Conservation (phyloP, 192 early-diverging fungal species). For the Entophlyctis helioformis region DNA sequence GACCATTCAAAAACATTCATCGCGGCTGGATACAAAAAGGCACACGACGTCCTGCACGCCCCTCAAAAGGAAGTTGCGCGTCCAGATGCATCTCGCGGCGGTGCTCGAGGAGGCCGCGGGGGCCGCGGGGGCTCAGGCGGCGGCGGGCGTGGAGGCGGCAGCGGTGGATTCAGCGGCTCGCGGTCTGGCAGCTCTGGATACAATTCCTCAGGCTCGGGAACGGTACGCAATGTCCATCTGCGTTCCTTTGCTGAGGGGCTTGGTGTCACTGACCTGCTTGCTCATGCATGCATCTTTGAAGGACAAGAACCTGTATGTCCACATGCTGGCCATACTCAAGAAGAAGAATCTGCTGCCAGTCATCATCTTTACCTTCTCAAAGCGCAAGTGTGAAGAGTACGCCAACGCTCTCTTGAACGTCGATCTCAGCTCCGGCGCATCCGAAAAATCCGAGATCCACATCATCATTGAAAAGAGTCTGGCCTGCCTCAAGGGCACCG, state of each 20-base stretch:
- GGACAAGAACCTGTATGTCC: constrained; percentile 73
- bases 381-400: constrained; percentile 89
- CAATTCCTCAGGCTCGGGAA: constrained; percentile 8
- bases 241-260: neutral
- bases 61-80: constrained; percentile 34
- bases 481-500: constrained; percentile 63
- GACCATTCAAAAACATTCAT: constrained; percentile 59
- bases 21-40: constrained; percentile 40
- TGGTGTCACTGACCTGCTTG: no score
- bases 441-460: constrained; percentile 78
- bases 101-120: constrained; percentile 20
- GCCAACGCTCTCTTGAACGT: constrained; percentile 62
- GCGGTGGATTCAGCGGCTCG: constrained; percentile 13
- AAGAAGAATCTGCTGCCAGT: constrained; percentile 71
- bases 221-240: no score
- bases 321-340: constrained; percentile 60
- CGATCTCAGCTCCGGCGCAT: constrained; percentile 63
- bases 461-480: constrained; percentile 74
- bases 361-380: constrained; percentile 92
- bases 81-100: constrained; percentile 17
- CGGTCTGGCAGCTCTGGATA: constrained; percentile 32
- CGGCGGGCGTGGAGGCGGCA: constrained; percentile 14
- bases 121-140: constrained; percentile 34
- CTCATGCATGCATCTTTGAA: constrained; percentile 8
- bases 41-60: no score